These are phyloP conservation scores for Ramicandelaber brevisporus DNA, from an alignment of 192 early-diverging fungal species.

Conservation along the genomic window DNA sequence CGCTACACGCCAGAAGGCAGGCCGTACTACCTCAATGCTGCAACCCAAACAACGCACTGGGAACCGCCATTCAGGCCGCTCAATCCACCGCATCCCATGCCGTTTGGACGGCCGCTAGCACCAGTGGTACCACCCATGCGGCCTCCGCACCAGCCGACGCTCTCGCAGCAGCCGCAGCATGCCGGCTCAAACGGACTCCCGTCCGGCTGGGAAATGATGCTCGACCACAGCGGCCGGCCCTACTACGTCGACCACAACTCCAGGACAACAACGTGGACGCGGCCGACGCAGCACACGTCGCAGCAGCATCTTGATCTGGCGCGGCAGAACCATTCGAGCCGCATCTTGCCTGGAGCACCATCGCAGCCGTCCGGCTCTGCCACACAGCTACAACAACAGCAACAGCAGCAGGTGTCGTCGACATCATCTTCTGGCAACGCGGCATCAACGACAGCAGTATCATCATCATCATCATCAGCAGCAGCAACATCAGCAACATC, in stretches of 20 bases:
- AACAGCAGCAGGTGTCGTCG: too few species aligned
- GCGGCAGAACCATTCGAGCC: constrained; percentile 52
- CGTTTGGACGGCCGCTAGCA: too few species aligned
- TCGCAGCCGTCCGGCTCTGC: neutral
- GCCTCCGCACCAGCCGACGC: too few species aligned
- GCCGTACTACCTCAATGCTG: constrained; percentile 19
- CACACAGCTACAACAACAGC: constrained; percentile 1
- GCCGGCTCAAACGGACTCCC: constrained; percentile 14
- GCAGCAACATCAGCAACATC: too few species aligned
- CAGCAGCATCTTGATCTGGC: constrained; percentile 42
- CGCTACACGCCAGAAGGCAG: constrained; percentile 5
- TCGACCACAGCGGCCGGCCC: constrained; percentile 73
- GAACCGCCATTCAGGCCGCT: too few species aligned
- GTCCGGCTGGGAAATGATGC: constrained; percentile 79
- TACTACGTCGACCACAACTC: constrained; percentile 98
- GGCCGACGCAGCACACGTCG: constrained; percentile 10
- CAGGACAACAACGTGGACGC: constrained; percentile 85
- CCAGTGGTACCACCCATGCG: too few species aligned
- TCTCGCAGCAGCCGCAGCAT: too few species aligned
- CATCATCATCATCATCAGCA: too few species aligned
- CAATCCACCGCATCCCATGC: too few species aligned
- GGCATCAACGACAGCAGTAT: too few species aligned
- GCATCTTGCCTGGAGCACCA: constrained; percentile 50
- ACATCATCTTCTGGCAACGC: too few species aligned
- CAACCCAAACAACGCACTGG: too few species aligned